These are phyloP conservation scores for Tylopilus subfusipes DNA, from an alignment of 768 basidiomycete genomes.

Conservation along the genomic window DNA sequence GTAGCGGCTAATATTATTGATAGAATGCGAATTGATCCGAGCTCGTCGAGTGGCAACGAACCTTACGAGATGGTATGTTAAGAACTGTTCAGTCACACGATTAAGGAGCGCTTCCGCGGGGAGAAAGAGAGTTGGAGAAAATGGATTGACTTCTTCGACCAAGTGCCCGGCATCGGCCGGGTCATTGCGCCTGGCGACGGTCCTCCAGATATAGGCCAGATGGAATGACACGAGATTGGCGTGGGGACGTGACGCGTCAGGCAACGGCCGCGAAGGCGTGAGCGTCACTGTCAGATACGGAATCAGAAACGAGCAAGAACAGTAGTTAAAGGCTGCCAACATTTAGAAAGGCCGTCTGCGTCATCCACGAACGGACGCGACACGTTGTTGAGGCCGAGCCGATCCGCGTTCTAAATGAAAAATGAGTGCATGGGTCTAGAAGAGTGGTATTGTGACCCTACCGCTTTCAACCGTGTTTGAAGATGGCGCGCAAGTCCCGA, in stretches of 20 bases:
- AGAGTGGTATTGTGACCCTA: slow-evolving; percentile 21
- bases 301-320: slow-evolving; percentile 5
- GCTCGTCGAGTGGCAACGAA: slow-evolving; percentile 26
- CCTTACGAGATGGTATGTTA: slow-evolving; percentile 58
- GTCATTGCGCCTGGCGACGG: slow-evolving; percentile 8
- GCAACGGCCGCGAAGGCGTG: slow-evolving; percentile 37
- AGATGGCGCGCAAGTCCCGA: slow-evolving; percentile 54
- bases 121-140: slow-evolving; percentile 51
- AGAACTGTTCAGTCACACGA: slow-evolving; percentile 50
- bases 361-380: slow-evolving; percentile 52
- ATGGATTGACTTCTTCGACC: slow-evolving; percentile 41
- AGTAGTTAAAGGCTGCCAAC: slow-evolving; percentile 29
- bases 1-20: slow-evolving; percentile 57
- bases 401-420: slow-evolving; percentile 49
- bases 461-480: slow-evolving; percentile 48
- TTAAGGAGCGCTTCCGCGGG: slow-evolving; percentile 53
- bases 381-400: slow-evolving; percentile 55
- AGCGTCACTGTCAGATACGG: slow-evolving; percentile 35
- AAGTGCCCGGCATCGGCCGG: slow-evolving; percentile 25
- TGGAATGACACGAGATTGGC: slow-evolving; percentile 36
- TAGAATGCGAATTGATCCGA: slow-evolving; percentile 11
- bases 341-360: slow-evolving; percentile 38
- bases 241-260: slow-evolving; percentile 24
- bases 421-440: slow-evolving; percentile 8
- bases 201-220: slow-evolving; percentile 41